A percentile compares a stretch with the other conserved stretches of the same genome.
These are phyloP conservation scores for Coemansia biformis DNA, from an alignment of 192 early-diverging fungal genomes.

Conservation along the genomic window DNA sequence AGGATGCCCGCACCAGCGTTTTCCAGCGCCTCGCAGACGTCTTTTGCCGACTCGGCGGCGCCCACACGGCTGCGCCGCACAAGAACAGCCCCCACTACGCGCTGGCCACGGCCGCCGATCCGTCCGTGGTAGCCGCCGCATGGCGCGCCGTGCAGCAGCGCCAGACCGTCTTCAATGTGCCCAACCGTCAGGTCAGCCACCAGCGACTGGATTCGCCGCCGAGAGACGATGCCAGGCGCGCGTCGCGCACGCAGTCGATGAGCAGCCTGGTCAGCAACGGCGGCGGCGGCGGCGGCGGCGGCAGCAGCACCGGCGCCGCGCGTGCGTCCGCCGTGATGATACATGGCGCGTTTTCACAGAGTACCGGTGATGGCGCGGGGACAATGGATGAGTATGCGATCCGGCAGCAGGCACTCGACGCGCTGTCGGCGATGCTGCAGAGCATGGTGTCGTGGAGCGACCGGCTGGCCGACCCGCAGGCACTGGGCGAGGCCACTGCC, in stretches of 20 bases:
- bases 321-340: too few species aligned
- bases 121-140: constrained; percentile 15
- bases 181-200: too few species aligned
- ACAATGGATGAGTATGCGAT: constrained; percentile 46
- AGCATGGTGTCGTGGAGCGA: constrained; percentile 67
- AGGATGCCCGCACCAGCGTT: constrained; percentile 77
- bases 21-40: constrained; percentile 78
- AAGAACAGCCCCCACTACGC: constrained; percentile 26
- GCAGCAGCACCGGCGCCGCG: neutral
- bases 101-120: constrained; percentile 17
- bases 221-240: neutral
- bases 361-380: too few species aligned
- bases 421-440: constrained; percentile 56
- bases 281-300: neutral
- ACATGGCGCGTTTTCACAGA: too few species aligned
- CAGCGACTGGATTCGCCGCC: too few species aligned
- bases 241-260: constrained; percentile 13
- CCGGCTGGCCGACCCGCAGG: constrained; percentile 21
- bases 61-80: constrained; percentile 12
- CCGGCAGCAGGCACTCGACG: constrained; percentile 58
- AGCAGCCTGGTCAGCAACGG: constrained; percentile 7
- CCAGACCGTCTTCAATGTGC: constrained; percentile 34
- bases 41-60: constrained; percentile 31
- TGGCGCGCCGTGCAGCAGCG: constrained; percentile 48
- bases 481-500: neutral